Conservation (phyloP, 495 filamentous ascomycete species). For the Neurospora terricola region DNA sequence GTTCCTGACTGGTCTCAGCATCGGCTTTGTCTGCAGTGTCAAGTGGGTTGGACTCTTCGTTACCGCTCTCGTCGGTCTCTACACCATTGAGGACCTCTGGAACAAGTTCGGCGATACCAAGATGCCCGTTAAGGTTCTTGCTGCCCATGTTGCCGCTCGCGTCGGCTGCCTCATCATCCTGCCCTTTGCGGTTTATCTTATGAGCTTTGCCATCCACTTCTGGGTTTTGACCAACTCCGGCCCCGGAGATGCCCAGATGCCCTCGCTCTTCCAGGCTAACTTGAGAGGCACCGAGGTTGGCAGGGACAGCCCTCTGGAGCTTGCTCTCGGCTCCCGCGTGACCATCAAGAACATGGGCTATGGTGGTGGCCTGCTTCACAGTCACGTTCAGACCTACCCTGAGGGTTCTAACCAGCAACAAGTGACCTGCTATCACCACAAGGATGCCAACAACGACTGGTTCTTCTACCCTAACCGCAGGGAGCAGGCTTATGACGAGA, state of each 20-base stretch:
- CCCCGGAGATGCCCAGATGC: slow-evolving; percentile 97
- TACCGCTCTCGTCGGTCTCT: slow-evolving; percentile 88
- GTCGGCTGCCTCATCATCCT: slow-evolving; percentile 81
- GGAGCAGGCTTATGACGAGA: slow-evolving; percentile 50
- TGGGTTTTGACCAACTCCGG: slow-evolving; percentile 87
- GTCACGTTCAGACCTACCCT: slow-evolving; percentile 88
- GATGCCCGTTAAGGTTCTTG: slow-evolving; percentile 70
- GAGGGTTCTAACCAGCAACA: slow-evolving; percentile 94
- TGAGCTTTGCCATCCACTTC: slow-evolving; percentile 92
- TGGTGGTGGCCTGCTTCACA: slow-evolving; percentile 93
- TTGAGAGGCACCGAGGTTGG: slow-evolving; percentile 87
- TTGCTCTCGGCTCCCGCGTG: slow-evolving; percentile 78
- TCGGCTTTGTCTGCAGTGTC: slow-evolving; percentile 95
- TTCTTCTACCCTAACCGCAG: slow-evolving; percentile 90
- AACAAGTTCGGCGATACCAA: slow-evolving; percentile 92
- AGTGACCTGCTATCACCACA: slow-evolving; percentile 98
- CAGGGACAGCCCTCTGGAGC: slow-evolving; percentile 83
- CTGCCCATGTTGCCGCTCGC: slow-evolving; percentile 67
- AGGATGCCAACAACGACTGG: slow-evolving; percentile 99
- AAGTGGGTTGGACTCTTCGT: slow-evolving; percentile 96
- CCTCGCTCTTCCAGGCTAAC: slow-evolving; percentile 96
- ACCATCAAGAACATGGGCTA: slow-evolving; percentile 99
- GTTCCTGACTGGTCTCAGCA: slow-evolving; percentile 80
- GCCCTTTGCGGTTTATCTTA: slow-evolving; percentile 79
- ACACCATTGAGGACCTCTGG: slow-evolving; percentile 96